Conservation (phyloP, 352 stramenopile species). For the Phytophthora parvispora region DNA sequence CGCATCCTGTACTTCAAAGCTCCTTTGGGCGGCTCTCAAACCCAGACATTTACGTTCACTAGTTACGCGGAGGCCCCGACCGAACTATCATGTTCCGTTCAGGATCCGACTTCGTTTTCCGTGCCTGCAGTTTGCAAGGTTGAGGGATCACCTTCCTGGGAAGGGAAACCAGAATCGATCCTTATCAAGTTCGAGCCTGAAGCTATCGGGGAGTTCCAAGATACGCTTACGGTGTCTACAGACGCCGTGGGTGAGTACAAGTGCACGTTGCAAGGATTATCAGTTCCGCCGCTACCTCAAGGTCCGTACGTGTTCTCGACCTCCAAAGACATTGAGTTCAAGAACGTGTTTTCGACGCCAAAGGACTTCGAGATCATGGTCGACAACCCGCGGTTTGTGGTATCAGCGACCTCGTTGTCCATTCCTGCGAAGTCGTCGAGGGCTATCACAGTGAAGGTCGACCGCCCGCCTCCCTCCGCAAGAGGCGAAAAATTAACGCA, state of each 20-base stretch:
- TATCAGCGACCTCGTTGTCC: slow-evolving; percentile 63
- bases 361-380: slow-evolving; percentile 84
- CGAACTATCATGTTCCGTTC: slow-evolving; percentile 70
- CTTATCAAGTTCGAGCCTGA: slow-evolving; percentile 92
- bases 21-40: slow-evolving; percentile 79
- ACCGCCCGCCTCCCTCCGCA: slow-evolving; percentile 22
- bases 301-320: slow-evolving; percentile 83
- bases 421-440: slow-evolving; percentile 80
- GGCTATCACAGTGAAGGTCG: slow-evolving; percentile 68
- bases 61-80: slow-evolving; percentile 48
- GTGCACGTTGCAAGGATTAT: slow-evolving; percentile 84
- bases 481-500: slow-evolving; percentile 21
- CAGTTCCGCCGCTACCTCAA: slow-evolving; percentile 81
- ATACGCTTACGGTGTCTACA: slow-evolving; percentile 78
- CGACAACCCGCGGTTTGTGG: slow-evolving; percentile 80
- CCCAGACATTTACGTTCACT: slow-evolving; percentile 85
- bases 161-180: slow-evolving; percentile 72
- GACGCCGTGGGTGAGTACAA: slow-evolving; percentile 85
- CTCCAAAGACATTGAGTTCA: slow-evolving; percentile 87
- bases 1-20: slow-evolving; percentile 87
- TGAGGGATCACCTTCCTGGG: slow-evolving; percentile 73
- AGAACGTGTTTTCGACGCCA: slow-evolving; percentile 89
- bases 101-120: slow-evolving; percentile 77
- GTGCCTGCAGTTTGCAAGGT: slow-evolving; percentile 60
- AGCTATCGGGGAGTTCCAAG: slow-evolving; percentile 85